phyloP scores from a whole-genome alignment of 495 filamentous ascomycete genomes.

The Xylaria castorea region DNA sequence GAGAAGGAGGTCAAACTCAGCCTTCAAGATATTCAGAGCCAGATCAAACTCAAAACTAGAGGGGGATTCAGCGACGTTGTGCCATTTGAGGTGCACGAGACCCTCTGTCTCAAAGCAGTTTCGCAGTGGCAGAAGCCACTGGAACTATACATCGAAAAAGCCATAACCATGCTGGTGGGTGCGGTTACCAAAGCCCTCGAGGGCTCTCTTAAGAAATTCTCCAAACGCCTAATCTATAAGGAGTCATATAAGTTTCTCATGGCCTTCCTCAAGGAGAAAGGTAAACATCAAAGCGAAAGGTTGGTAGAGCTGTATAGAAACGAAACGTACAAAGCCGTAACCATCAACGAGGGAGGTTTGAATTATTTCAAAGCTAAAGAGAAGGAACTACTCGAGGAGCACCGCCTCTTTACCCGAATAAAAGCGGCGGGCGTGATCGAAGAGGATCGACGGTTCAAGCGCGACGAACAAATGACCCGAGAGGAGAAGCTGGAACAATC shows the following conservation, averaged over 20 bases:
- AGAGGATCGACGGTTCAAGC: constrained; percentile 11
- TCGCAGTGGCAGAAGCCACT: constrained; percentile 39
- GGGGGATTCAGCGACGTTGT: constrained; percentile 48
- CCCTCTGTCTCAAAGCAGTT: constrained; percentile 39
- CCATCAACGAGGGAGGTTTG: constrained; percentile 41
- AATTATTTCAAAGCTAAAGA: constrained; percentile 40
- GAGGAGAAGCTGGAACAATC: constrained; percentile 36
- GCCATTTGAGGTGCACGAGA: constrained; percentile 41
- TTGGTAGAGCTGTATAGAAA: constrained; percentile 38
- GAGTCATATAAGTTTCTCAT: constrained; percentile 38
- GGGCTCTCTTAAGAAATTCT: constrained; percentile 37
- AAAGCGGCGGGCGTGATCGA: constrained; percentile 31
- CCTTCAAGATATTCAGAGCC: constrained; percentile 36
- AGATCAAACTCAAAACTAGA: constrained; percentile 40
- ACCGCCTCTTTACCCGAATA: constrained; percentile 41
- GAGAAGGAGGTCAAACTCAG: constrained; percentile 18
- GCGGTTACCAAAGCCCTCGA: constrained; percentile 36
- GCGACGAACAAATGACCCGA: constrained; percentile 43
- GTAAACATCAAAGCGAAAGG: constrained; percentile 25
- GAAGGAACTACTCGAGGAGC: constrained; percentile 33
- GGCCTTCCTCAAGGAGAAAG: constrained; percentile 38
- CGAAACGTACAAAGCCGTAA: constrained; percentile 42
- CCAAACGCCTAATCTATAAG: constrained; percentile 42
- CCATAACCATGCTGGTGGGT: constrained; percentile 29
- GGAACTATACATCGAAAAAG: constrained; percentile 36